Base-by-base conservation (phyloP, 2,329 filamentous ascomycete genomes). In the Periconia sp. region DNA sequence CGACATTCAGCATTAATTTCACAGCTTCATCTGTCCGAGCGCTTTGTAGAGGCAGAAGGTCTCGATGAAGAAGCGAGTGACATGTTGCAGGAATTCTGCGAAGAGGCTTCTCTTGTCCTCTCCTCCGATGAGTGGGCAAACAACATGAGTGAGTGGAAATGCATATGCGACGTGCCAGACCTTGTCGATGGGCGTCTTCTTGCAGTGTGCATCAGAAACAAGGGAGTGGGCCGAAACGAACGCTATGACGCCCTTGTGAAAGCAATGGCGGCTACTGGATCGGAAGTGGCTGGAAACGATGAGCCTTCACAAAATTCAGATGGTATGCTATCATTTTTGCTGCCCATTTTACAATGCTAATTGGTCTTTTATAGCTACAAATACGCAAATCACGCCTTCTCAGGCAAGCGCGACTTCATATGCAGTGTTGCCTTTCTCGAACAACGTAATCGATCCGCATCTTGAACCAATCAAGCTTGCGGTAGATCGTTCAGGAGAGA, bases 111-210 rank as follows among this genome's bases (percentile, higher is more conserved):
- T 27, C 59, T 54, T 37, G 60, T 79, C 41, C 59, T 83, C 53
- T 62, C 63, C 18, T 74, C 70, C 18, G 53, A 58, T 46, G 63
- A 53, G 27, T 82, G 71, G 77, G 61, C 50, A 47, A 61, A 62
- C 13, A 65, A 62, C 41, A 62, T 72, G 41, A 47, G 50, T 3
- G 45, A 61, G 13, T 55, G 53, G 30, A 30, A 58, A 14, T 47
- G 63, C 9, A 49, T 54, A 10, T 79, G 76, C 59, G 81, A 85
- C 62, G 63, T 84, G 6, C 75, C 75, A 15, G 84, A 87, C 63
- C 67, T 83, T 6, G 64, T 86, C 14, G 84, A 86, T 66, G 84
- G 84, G 7, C 75, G 82, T 40, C 50, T 73, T 14, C 59, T 73
- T n/a, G 64, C 66, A 15, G 63, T 58, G 8, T 73, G 68, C 45